Evolutionary conservation across 495 filamentous ascomycete genomes (phyloP).

Genomic region (Aspergillus haitiensis): DNA sequence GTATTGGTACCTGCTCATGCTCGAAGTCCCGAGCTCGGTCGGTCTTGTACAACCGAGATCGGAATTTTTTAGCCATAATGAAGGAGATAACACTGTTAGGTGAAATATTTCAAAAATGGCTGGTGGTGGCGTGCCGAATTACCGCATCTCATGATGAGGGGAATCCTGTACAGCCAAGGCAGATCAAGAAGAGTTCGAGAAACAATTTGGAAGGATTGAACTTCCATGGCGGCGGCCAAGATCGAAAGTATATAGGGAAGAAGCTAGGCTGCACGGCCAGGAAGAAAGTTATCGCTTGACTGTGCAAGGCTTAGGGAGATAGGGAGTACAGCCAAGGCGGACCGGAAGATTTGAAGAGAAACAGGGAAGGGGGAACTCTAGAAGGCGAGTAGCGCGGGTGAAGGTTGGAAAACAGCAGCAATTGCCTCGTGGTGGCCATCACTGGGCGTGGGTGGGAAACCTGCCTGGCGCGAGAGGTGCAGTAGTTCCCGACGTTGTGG

Average conservation of each 20-base stretch:
- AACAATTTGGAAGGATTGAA: conserved; percentile 3
- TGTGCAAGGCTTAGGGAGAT: too few species aligned
- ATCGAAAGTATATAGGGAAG: neutral
- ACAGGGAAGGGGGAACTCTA: too few species aligned
- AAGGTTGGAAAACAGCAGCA: neutral
- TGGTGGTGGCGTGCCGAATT: neutral
- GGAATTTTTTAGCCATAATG: conserved; percentile 42
- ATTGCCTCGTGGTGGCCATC: neutral
- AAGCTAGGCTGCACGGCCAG: neutral
- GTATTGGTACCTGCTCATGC: conserved; percentile 43
- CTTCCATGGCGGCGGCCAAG: neutral
- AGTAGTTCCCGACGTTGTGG: conserved; percentile 19
- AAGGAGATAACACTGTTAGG: neutral
- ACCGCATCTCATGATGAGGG: conserved; percentile 2
- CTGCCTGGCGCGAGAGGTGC: neutral
- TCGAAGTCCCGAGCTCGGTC: conserved; percentile 52
- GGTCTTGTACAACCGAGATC: conserved; percentile 47
- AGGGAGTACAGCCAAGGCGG: too few species aligned
- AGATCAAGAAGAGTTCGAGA: neutral
- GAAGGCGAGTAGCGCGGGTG: neutral
- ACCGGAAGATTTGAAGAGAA: neutral
- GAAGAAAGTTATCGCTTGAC: neutral
- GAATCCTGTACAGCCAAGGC: neutral
- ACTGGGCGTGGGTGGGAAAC: neutral
- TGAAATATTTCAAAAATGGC: neutral